Evolutionary conservation across 768 basidiomycete species (phyloP), one percentile per base, ranked within the genome.

Genomic region (Tricholoma bakamatsutake): DNA sequence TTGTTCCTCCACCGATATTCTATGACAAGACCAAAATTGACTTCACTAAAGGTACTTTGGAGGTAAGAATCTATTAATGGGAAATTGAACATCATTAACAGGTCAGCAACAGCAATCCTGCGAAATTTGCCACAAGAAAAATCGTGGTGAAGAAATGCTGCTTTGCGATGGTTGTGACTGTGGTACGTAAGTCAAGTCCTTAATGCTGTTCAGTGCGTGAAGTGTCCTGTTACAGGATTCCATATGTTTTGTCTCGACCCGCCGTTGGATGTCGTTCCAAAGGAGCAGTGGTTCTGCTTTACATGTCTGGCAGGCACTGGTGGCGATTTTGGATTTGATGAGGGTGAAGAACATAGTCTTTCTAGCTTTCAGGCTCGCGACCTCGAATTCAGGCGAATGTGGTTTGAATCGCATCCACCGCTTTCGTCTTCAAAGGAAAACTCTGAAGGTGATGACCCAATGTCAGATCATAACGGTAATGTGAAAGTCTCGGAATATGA

Each of bases 181-280:
- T 62, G 76, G 76, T 77, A 62, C 58, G 69, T 61, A 39, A 24
- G 27, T 9, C n/a, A 17, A 15, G n/a, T 17, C 28, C 30, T 39
- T 52, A 27, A 33, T 18, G 11, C 18, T 27, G n/a, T 28, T 5
- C 53, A 55, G 35, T 56, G 9, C 49, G 47, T 18, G 58, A 62
- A 37, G 53, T 45, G 52, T 56, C 34, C 45, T 47, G 35, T 59
- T 58, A 59, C 63, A 95, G 93, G 96, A 4, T 99, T 93, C 73
- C 97, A 99, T 71, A 97, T 90, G 75, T 93, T 90, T 69, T 99
- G 97, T 68, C 85, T 99, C 56, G 89, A 93, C 65, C 97, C 97
- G 11, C 95, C 95, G 17, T 74, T 98, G 52, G 72, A 79, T 8
- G 73, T 78, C 2, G 90, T 99, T 54, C 97, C 97, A 1, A 90